phyloP scores from a whole-genome alignment of 257 asterid genomes.

The Misopates orontium region DNA sequence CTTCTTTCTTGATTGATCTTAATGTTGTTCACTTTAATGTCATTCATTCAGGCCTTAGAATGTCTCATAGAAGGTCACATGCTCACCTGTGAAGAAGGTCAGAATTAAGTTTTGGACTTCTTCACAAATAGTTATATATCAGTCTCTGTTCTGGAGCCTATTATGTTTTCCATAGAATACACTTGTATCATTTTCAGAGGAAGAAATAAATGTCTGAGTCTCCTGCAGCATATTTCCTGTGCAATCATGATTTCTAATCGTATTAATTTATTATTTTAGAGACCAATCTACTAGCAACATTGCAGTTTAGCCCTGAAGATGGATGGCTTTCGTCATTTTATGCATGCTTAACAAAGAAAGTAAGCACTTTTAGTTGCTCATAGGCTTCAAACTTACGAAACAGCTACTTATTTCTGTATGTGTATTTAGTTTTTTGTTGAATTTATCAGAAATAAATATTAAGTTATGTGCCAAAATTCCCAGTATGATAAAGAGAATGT shows the following conservation, averaged over 20 bases:
- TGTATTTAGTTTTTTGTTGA: constrained; percentile 6
- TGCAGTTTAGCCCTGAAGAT: constrained; percentile 86
- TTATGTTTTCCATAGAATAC: constrained; percentile 17
- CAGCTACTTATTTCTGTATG: constrained; percentile 1
- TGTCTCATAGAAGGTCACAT: constrained; percentile 91
- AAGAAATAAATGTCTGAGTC: constrained; percentile 19
- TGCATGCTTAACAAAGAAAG: constrained; percentile 91
- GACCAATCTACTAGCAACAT: constrained; percentile 59
- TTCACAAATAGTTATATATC: constrained; percentile 3
- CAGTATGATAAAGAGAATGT: constrained; percentile 88
- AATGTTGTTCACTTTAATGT: constrained; percentile 8
- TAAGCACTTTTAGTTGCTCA: constrained; percentile 34
- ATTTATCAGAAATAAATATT: constrained; percentile 17
- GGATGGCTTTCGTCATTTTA: constrained; percentile 96
- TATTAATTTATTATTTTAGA: constrained; percentile 50
- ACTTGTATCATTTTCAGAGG: neutral
- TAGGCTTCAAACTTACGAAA: constrained; percentile 15
- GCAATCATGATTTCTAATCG: constrained; percentile 24
- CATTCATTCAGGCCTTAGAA: constrained; percentile 79
- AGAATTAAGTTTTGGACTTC: constrained; percentile 16
- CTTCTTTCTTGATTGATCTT: constrained; percentile 16
- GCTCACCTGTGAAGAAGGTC: constrained; percentile 96
- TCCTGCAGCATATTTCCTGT: constrained; percentile 20
- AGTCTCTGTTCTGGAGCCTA: constrained; percentile 20
- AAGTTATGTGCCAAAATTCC: constrained; percentile 26